These are phyloP conservation scores for Mycena albidolilacea DNA, from an alignment of 768 basidiomycete species.

Conservation along the genomic window DNA sequence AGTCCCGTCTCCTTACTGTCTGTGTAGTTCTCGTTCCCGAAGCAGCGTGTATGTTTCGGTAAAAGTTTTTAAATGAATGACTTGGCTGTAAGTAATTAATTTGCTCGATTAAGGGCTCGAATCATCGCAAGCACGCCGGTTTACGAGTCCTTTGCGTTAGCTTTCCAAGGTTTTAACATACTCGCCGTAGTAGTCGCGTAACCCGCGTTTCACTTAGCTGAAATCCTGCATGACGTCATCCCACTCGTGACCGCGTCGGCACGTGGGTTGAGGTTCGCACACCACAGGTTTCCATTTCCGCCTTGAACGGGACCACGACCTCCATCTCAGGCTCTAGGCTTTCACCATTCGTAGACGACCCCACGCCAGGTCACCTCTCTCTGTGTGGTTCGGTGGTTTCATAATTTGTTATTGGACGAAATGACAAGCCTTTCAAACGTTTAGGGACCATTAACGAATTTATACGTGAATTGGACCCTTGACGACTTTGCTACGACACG, in stretches of 20 bases:
- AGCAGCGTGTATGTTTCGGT: no score
- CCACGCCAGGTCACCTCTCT: background rate
- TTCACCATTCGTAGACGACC: slow-evolving; percentile 4
- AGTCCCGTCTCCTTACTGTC: no score
- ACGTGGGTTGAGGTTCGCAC: background rate
- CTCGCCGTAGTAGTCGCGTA: no score
- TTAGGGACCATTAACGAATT: slow-evolving; percentile 33
- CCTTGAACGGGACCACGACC: slow-evolving; percentile 6
- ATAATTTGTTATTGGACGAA: background rate
- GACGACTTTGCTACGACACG: slow-evolving; percentile 13
- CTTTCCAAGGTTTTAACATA: no score
- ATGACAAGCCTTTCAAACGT: slow-evolving; percentile 20
- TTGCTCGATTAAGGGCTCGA: no score
- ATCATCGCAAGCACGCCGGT: no score
- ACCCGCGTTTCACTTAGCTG: no score
- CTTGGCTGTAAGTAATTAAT: no score
- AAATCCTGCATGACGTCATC: background rate
- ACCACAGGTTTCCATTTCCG: slow-evolving; percentile 2
- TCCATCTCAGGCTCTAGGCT: background rate
- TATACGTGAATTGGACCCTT: slow-evolving; percentile 21
- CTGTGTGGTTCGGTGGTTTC: background rate
- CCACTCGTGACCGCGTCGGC: background rate
- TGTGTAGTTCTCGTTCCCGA: no score
- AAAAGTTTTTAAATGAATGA: no score
- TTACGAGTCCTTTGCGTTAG: no score